These are phyloP conservation scores for Cutaneotrichosporon sp. DNA, from an alignment of 1,284 basidiomycete species.

Conservation along the genomic window DNA sequence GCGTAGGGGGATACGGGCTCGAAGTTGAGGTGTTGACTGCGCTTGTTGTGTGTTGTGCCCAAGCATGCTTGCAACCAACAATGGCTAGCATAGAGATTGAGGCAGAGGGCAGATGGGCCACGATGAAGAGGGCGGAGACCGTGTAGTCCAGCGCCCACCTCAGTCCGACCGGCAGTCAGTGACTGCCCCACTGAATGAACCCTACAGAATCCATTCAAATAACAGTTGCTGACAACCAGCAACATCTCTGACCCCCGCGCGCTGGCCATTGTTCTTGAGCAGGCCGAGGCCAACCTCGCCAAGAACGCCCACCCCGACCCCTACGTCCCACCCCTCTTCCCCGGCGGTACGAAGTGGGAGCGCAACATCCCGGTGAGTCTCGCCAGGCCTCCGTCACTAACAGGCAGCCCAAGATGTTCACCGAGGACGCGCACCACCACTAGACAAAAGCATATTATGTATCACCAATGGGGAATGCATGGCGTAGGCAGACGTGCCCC, in stretches of 20 bases:
- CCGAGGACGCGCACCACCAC: constrained; percentile 4
- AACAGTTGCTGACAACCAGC: constrained; percentile 52
- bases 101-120: no score
- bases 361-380: constrained; percentile 49
- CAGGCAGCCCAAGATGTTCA: constrained; percentile 9
- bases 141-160: no score
- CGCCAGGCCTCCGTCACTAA: neutral
- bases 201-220: no score
- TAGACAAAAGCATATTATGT: constrained; percentile 12
- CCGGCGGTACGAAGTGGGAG: constrained; percentile 78
- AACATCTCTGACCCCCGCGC: constrained; percentile 82
- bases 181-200: no score
- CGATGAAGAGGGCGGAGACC: no score
- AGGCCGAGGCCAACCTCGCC: constrained; percentile 72
- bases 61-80: no score
- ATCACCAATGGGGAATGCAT: constrained; percentile 14
- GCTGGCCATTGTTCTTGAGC: constrained; percentile 70
- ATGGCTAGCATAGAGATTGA: no score
- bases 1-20: no score
- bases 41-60: no score
- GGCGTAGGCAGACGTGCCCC: constrained; percentile 6
- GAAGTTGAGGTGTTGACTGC: no score
- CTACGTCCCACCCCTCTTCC: constrained; percentile 69
- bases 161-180: no score
- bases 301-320: constrained; percentile 77